A percentile compares a stretch with the other conserved stretches of the same genome.
These are phyloP conservation scores for Aspergillus phoenicis DNA, from an alignment of 2,329 filamentous ascomycete genomes.

Conservation along the genomic window DNA sequence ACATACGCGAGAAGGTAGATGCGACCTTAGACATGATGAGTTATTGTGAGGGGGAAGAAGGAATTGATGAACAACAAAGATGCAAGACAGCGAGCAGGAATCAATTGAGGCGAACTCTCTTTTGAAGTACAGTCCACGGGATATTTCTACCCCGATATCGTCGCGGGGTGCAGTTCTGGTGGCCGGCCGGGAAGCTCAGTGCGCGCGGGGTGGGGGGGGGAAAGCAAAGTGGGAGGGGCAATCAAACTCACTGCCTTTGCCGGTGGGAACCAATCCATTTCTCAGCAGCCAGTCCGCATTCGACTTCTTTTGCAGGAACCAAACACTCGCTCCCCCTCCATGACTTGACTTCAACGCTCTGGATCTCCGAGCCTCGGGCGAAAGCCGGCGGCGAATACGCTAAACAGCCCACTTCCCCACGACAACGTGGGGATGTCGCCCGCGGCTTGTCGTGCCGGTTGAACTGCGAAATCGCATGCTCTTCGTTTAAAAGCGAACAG, in stretches of 20 bases:
- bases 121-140: conserved; percentile 13
- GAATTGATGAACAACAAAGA: neutral
- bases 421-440: conserved; percentile 21
- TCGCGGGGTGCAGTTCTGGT: neutral
- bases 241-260: neutral
- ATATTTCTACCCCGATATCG: conserved; percentile 30
- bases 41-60: neutral
- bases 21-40: conserved; percentile 39
- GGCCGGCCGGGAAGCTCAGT: neutral
- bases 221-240: neutral
- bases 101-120: neutral
- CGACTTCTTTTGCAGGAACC: no score
- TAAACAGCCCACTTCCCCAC: conserved; percentile 19
- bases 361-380: conserved; percentile 12
- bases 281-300: neutral
- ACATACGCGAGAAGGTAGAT: conserved; percentile 41
- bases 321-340: neutral
- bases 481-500: conserved; percentile 6
- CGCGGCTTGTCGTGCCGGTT: conserved; percentile 7
- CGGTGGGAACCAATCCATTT: neutral
- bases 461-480: conserved; percentile 8
- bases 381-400: conserved; percentile 6
- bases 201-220: conserved; percentile 2
- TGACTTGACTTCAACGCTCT: neutral
- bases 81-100: neutral